These are phyloP conservation scores for Amylostereum areolatum DNA, from an alignment of 1,284 basidiomycete species.

Conservation along the genomic window DNA sequence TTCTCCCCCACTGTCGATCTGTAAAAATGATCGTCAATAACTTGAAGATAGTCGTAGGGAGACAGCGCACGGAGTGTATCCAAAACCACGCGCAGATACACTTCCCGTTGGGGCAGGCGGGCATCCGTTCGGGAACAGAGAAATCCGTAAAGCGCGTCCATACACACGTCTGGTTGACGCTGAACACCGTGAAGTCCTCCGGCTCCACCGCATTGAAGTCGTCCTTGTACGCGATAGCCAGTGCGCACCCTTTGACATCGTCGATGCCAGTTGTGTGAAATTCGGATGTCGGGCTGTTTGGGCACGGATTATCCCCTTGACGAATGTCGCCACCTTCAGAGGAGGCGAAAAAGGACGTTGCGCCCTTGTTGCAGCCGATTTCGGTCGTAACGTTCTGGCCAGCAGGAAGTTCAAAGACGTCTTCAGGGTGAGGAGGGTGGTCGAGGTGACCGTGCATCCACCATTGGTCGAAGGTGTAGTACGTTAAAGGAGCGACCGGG, in stretches of 20 bases:
- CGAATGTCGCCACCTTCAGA: conserved; percentile 49
- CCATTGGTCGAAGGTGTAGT: conserved; percentile 58
- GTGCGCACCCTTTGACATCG: conserved; percentile 60
- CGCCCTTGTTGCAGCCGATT: conserved; percentile 53
- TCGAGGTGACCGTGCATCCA: conserved; percentile 67
- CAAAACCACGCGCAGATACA: conserved; percentile 74
- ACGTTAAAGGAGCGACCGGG: conserved; percentile 26
- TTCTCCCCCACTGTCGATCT: conserved; percentile 36
- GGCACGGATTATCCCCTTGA: conserved; percentile 44
- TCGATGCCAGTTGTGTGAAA: conserved; percentile 52
- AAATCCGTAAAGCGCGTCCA: conserved; percentile 66
- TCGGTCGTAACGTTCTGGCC: conserved; percentile 48
- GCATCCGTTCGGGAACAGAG: conserved; percentile 61
- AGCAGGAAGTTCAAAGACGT: conserved; percentile 55
- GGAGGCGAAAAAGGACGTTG: conserved; percentile 48
- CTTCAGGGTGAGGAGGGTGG: conserved; percentile 49
- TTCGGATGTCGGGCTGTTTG: conserved; percentile 34
- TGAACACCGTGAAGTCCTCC: conserved; percentile 67
- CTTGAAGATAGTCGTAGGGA: not conserved
- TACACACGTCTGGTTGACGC: conserved; percentile 69
- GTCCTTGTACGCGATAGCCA: conserved; percentile 69
- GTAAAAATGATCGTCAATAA: conserved; percentile 2
- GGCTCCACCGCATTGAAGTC: conserved; percentile 52
- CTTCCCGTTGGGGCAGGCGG: conserved; percentile 57
- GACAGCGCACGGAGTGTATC: conserved; percentile 52